These are phyloP conservation scores for Durio zibethinus DNA, from an alignment of 345 rosid genomes.

Conservation along the genomic window DNA sequence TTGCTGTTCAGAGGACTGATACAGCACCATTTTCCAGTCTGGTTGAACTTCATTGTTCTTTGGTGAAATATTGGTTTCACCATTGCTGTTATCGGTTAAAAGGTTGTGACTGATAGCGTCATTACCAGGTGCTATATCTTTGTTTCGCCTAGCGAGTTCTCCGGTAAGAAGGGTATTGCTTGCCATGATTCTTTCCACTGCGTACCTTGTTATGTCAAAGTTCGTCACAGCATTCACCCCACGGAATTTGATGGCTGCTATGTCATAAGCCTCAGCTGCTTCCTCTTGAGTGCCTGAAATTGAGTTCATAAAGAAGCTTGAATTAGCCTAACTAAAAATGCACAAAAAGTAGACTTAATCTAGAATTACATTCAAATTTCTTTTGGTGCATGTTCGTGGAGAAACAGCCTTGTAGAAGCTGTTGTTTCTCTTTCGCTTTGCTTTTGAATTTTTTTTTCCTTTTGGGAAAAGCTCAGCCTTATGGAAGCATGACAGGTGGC, in stretches of 20 bases:
- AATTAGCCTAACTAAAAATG: not conserved
- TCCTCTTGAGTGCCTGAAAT: conserved; percentile 88
- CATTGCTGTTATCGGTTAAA: conserved; percentile 17
- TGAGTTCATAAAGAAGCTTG: not conserved
- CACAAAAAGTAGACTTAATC: not conserved
- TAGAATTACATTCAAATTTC: not conserved
- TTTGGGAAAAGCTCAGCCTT: not conserved
- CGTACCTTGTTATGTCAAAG: conserved; percentile 75
- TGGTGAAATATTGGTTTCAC: conserved; percentile 21
- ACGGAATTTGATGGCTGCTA: conserved; percentile 91
- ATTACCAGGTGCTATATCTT: conserved; percentile 29
- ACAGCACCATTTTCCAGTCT: conserved; percentile 39
- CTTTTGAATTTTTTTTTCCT: not conserved
- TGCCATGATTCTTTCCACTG: conserved; percentile 80
- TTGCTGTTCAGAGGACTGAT: conserved; percentile 37
- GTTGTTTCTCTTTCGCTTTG: not conserved
- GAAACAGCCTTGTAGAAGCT: conserved; percentile 13
- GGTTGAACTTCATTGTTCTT: conserved; percentile 24
- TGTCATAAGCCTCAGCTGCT: conserved; percentile 95
- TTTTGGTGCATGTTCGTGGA: not conserved
- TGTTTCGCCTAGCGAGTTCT: conserved; percentile 69
- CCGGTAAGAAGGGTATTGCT: conserved; percentile 78
- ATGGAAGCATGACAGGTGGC: not conserved
- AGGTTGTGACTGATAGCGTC: conserved; percentile 20
- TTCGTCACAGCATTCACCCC: conserved; percentile 92